Conservation (phyloP, 768 basidiomycete genomes). For the Neoboletus subvelutipes region DNA sequence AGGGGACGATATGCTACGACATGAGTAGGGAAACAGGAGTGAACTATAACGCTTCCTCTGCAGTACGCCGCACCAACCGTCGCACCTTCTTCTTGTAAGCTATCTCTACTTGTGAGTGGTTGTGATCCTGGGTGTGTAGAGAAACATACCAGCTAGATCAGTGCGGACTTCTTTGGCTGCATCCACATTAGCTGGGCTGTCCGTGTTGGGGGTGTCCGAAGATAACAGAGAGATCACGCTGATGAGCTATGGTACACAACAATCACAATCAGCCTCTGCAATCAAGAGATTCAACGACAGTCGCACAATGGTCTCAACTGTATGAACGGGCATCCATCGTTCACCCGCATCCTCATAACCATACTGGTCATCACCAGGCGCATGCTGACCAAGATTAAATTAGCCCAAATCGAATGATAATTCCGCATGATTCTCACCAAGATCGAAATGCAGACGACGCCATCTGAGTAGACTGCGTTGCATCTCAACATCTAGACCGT, state of each 20-base stretch:
- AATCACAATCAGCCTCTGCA: slow-evolving; percentile 3
- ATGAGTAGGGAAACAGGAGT: not conserved
- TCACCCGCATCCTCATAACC: slow-evolving; percentile 97
- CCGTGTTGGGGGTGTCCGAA: slow-evolving; percentile 85
- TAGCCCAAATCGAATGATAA: not conserved
- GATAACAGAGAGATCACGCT: slow-evolving; percentile 96
- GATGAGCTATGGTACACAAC: slow-evolving; percentile 61
- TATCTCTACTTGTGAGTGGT: slow-evolving; percentile 32
- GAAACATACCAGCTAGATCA: slow-evolving; percentile 53
- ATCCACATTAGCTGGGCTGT: slow-evolving; percentile 95
- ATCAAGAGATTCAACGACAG: not conserved
- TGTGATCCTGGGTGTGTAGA: not conserved
- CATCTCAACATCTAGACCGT: not conserved
- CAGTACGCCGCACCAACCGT: slow-evolving; percentile 78
- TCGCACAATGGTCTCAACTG: slow-evolving; percentile 91
- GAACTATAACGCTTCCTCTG: slow-evolving; percentile 84
- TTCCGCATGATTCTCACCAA: slow-evolving; percentile 49
- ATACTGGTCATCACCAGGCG: slow-evolving; percentile 94
- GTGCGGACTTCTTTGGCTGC: slow-evolving; percentile 86
- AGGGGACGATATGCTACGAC: slow-evolving; percentile 18
- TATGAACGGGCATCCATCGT: slow-evolving; percentile 97
- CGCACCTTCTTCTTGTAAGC: slow-evolving; percentile 97
- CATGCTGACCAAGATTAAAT: slow-evolving; percentile 55
- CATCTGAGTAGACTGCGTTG: slow-evolving; percentile 82
- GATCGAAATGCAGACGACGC: slow-evolving; percentile 94